Conservation (phyloP, 805 yeast genomes). For the Wickerhamomyces hampshirensis region DNA sequence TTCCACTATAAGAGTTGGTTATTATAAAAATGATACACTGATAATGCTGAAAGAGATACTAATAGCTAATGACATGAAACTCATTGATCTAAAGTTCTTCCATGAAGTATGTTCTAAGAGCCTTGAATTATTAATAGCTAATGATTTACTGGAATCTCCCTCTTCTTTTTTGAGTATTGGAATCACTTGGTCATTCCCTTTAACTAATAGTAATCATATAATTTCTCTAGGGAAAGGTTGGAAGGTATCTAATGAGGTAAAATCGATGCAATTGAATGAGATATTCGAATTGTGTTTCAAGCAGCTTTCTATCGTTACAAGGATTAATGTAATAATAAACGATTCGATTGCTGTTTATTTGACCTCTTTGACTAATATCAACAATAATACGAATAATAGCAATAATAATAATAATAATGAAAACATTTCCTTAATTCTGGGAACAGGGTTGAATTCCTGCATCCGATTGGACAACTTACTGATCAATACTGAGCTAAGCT, state of each 20-base stretch:
- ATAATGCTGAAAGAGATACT: conserved; percentile 2
- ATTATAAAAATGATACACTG: conserved; percentile 3
- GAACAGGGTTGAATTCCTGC: conserved; percentile 62
- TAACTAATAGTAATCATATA: conserved; percentile 37
- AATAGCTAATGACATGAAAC: conserved; percentile 27
- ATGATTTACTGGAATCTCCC: too few species aligned
- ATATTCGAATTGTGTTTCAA: conserved; percentile 34
- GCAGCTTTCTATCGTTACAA: conserved; percentile 25
- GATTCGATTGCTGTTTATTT: conserved; percentile 63
- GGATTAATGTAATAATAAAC: conserved; percentile 47
- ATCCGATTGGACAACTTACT: conserved; percentile 30
- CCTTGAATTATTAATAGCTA: neutral
- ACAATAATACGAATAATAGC: too few species aligned
- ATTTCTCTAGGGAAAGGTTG: conserved; percentile 61
- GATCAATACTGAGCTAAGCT: conserved; percentile 50
- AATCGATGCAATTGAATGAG: conserved; percentile 35
- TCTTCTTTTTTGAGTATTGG: too few species aligned
- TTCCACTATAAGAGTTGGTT: conserved; percentile 40
- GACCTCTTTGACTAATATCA: conserved; percentile 27
- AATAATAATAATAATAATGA: too few species aligned
- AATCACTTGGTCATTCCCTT: conserved; percentile 56
- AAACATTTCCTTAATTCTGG: conserved; percentile 54
- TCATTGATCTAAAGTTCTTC: conserved; percentile 39
- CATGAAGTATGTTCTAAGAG: conserved; percentile 29
- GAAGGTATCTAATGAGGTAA: conserved; percentile 29